Evolutionary conservation across 768 basidiomycete genomes (phyloP), one percentile per base, ranked within the genome.

Genomic region (Leccinum pellstonianum): DNA sequence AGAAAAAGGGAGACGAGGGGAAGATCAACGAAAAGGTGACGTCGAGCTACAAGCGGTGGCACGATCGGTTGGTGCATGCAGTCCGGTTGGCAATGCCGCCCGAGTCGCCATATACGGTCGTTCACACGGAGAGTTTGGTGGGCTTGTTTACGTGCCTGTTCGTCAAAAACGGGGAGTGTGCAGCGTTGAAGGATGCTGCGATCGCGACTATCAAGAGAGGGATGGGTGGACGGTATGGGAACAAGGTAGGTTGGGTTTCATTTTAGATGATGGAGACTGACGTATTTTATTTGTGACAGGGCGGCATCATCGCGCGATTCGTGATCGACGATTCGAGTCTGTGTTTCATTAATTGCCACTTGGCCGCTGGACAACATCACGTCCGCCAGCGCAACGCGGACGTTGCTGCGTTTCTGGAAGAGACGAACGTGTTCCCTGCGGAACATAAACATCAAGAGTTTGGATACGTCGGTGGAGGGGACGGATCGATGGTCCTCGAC

Each of bases 321-420:
- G 84, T 95, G 7, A 81, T 98, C 49, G 94, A 94, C 60, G 94
- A 98, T 72, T 90, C 95, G 2, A 95, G 93, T 0, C 70, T 98
- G 14, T 98, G 96, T 75, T 90, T 97, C 68, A 86, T 98, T 77
- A 99, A 99, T 75, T 94, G 91, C 64, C 96, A 99, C 79, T 83
- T 99, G 60, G 96, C 95, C n/a, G 93, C 93, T 6, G 96, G 96
- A 1, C 95, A 98, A 68, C 82, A 84, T 57, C 89, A 90, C 53
- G 83, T 90, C 17, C 83, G 90, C 1, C 81, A 90, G 61, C 82
- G 96, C 17, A 97, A 97, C 66, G 85, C 88, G 3, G 96, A 99
- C 73, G 78, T 95, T 11, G 87, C 90, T 6, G 88, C 86, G 1
- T 90, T 98, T 59, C 75, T 98, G 60, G 96, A 98, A 66, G 89